Base-by-base conservation (phyloP, 352 stramenopile genomes). In the Pythium diclinum region DNA sequence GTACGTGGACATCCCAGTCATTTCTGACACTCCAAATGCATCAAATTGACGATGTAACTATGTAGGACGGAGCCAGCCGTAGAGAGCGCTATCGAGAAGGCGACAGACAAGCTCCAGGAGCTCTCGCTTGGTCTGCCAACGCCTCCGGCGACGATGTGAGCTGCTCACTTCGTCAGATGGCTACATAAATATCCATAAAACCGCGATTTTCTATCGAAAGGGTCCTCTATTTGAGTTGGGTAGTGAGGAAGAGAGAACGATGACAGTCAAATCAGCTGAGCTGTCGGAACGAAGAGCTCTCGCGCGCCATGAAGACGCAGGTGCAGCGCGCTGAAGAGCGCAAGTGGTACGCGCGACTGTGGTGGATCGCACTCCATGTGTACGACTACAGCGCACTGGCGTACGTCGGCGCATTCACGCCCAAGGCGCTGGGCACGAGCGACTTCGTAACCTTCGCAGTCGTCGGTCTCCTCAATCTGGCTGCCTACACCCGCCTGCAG, bases 331-430 rank as follows among this genome's bases (percentile, higher is more conserved):
- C 75, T 6, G 71, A 49, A 34, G 58, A 77, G 71, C 83, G 81
- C 33, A 85, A 83, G 67, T 89, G 81, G 78, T 90, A 79, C 28
- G 80, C 82, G 36, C 78, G 82, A 23, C 63, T 73, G 0, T 93
- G 82, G 85, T 93, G 85, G 82, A 40, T 91, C 13, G 72, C 67
- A 0, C 66, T 91, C 11, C 85, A 93, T 36, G 62, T 83, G 7
- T 87, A 84, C 44, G 78, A 74, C 56, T 93, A 91, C 64, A 67
- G 19, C 2, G 67, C 62, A 49, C 72, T 88, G 36, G 63, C 78
- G 25, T 71, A 86, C 53, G 72, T 57, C 14, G 67, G 68, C 21
- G 61, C 73, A 42, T 69, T 87, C 16, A 70, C 65, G 16, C 65
- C 65, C 19, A 54, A 75, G 30, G 51, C 49, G 49, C 68, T 81